Percentiles rank a stretch among this genome's conserved stretches.
These are phyloP conservation scores for Melaleuca quinquenervia DNA, from an alignment of 345 rosid species.

Conservation along the genomic window DNA sequence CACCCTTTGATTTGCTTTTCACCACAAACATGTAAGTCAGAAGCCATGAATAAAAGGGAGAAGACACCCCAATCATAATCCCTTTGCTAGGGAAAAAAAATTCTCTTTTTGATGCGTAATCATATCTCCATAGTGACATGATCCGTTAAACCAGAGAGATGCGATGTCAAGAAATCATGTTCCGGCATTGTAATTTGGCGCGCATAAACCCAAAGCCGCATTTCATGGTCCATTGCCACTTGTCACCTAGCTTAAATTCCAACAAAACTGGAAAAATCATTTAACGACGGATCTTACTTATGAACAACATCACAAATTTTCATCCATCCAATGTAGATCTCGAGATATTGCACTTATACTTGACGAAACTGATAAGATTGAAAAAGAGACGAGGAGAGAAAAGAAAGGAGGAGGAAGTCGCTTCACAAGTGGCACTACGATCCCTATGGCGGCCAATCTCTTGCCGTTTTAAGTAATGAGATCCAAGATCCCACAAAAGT, in stretches of 20 bases:
- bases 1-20: background rate
- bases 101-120: background rate
- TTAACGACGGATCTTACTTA: background rate
- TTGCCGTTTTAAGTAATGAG: background rate
- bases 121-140: background rate
- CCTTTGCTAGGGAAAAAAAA: background rate
- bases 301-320: rapidly evolving
- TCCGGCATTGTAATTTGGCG: background rate
- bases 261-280: background rate
- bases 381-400: background rate
- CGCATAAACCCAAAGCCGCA: background rate
- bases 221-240: background rate
- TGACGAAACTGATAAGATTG: background rate
- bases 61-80: background rate
- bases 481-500: background rate
- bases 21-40: background rate
- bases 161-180: background rate
- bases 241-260: background rate
- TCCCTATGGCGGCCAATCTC: background rate
- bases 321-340: background rate
- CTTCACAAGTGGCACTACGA: background rate
- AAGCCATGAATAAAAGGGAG: background rate
- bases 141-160: background rate
- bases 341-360: background rate
- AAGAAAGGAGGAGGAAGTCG: background rate